Conservation (phyloP, 2,329 filamentous ascomycete species). For the Sporothrix curviconia region DNA sequence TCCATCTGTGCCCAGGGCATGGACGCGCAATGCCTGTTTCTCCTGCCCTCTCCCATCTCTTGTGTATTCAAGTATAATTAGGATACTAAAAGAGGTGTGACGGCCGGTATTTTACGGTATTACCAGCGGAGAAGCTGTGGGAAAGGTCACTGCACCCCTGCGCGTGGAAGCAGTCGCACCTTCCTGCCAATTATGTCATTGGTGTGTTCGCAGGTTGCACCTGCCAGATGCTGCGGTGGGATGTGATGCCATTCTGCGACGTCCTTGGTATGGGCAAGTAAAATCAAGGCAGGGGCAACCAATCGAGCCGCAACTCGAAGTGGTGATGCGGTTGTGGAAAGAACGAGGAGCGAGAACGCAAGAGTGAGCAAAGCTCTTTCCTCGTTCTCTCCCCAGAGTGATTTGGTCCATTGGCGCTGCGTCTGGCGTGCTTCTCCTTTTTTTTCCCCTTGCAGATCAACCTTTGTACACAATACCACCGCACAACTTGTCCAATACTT, state of each 20-base stretch:
- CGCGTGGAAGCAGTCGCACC: background rate
- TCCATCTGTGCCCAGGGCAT: background rate
- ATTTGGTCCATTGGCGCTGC: too few relatives aligned
- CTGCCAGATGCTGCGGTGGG: background rate
- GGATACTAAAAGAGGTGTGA: too few relatives aligned
- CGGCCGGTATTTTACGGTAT: too few relatives aligned
- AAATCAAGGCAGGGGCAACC: conserved; percentile 7
- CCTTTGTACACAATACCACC: background rate
- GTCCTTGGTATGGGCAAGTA: background rate
- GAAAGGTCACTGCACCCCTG: background rate
- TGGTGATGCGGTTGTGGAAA: too few relatives aligned
- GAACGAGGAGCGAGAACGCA: too few relatives aligned
- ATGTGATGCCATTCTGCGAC: background rate
- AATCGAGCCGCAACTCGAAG: too few relatives aligned
- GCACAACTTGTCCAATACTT: background rate
- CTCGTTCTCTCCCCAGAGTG: too few relatives aligned
- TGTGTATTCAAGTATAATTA: too few relatives aligned
- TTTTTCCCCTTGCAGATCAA: too few relatives aligned
- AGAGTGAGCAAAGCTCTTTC: too few relatives aligned
- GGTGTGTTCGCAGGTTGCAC: background rate
- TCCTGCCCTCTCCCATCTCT: background rate
- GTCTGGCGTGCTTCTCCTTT: too few relatives aligned
- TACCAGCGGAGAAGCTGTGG: too few relatives aligned
- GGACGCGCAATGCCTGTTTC: conserved; percentile 3
- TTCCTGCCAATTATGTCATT: conserved; percentile 6